Percentiles rank a stretch among this genome's conserved stretches.
phyloP scores from a whole-genome alignment of 176 grass and related monocot species.

The Themeda triandra region DNA sequence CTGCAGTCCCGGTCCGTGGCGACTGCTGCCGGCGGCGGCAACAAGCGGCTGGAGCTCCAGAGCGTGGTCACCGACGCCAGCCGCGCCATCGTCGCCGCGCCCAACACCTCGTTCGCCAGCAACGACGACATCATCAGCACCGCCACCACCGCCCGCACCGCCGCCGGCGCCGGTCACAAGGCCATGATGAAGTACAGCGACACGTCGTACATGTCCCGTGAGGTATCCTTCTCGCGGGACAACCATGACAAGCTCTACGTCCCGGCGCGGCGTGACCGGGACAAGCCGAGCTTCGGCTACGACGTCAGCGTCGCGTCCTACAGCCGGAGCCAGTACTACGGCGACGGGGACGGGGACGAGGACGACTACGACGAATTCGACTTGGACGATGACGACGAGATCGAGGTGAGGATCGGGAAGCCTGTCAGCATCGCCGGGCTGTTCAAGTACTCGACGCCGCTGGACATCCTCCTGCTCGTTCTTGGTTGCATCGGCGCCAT shows the following conservation, averaged over 20 bases:
- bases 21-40: not conserved
- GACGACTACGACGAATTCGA: not conserved
- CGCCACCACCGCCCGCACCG: not conserved
- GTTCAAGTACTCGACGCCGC: slow-evolving; percentile 56
- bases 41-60: slow-evolving; percentile 56
- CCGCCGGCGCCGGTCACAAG: not conserved
- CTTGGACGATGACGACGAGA: slow-evolving; percentile 21
- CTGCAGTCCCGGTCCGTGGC: not conserved
- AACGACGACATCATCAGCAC: slow-evolving; percentile 14
- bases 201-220: not conserved
- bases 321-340: slow-evolving; percentile 14
- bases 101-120: slow-evolving; percentile 42
- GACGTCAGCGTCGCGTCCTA: slow-evolving; percentile 26
- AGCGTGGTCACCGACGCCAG: slow-evolving; percentile 43
- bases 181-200: slow-evolving; percentile 4
- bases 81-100: slow-evolving; percentile 7
- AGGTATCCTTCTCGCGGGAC: slow-evolving; percentile 53
- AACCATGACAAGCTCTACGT: slow-evolving; percentile 48
- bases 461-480: slow-evolving; percentile 55
- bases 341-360: not conserved
- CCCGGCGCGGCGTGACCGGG: not conserved
- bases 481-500: slow-evolving; percentile 54
- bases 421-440: slow-evolving; percentile 44
- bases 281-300: slow-evolving; percentile 28
- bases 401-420: slow-evolving; percentile 32